phyloP scores from a whole-genome alignment of 2,329 filamentous ascomycete species.

The Davidsoniella eucalypti region DNA sequence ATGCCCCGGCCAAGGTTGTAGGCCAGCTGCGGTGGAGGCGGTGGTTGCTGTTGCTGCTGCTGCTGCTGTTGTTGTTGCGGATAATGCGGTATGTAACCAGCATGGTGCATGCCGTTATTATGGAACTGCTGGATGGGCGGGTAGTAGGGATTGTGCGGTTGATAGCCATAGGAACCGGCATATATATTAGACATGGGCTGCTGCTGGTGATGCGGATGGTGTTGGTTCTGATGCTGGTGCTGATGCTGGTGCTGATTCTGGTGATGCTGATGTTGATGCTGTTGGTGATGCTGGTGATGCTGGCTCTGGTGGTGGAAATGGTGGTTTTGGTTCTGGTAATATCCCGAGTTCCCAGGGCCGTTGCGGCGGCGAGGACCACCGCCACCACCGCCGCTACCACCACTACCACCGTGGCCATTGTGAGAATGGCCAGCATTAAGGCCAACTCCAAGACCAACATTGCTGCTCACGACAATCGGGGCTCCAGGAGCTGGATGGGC shows the following conservation, averaged over 20 bases:
- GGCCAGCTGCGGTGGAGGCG: not conserved
- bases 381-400: slow-evolving; percentile 22
- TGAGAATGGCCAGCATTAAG: slow-evolving; percentile 19
- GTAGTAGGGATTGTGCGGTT: slow-evolving; percentile 19
- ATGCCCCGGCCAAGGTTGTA: not conserved
- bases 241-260: slow-evolving; percentile 15
- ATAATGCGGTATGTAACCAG: slow-evolving; percentile 33
- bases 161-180: slow-evolving; percentile 3
- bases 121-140: slow-evolving; percentile 21
- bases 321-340: slow-evolving; percentile 16
- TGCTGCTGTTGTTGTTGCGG: slow-evolving; percentile 13
- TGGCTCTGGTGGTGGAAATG: slow-evolving; percentile 19
- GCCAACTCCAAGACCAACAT: not conserved
- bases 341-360: slow-evolving; percentile 1
- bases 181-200: slow-evolving; percentile 4
- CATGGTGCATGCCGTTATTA: slow-evolving; percentile 24
- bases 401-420: slow-evolving; percentile 18
- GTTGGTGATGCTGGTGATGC: slow-evolving; percentile 15
- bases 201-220: slow-evolving; percentile 20
- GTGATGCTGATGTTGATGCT: slow-evolving; percentile 18
- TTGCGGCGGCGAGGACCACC: slow-evolving; percentile 21
- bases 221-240: slow-evolving; percentile 17
- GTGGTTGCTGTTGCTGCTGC: not conserved
- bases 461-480: slow-evolving; percentile 8
- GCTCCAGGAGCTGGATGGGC: slow-evolving; percentile 15